Evolutionary conservation across 148 eudicot genomes (phyloP).

Genomic region (Diospyros kaki): DNA sequence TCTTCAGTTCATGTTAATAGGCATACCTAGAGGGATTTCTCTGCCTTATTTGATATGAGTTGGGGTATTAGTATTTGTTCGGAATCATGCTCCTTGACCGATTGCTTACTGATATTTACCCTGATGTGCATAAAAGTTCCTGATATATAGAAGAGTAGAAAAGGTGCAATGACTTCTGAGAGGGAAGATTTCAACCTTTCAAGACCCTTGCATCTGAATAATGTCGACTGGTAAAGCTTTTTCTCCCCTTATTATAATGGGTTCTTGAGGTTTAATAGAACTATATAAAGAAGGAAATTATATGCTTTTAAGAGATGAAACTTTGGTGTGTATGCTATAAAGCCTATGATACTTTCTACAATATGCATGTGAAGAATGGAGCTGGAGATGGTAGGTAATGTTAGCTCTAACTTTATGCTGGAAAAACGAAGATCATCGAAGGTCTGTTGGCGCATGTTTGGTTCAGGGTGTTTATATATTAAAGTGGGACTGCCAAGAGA

Average conservation of each 20-base stretch:
- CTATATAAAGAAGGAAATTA: too few relatives aligned
- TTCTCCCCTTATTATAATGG: conserved; percentile 2
- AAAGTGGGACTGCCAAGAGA: conserved; percentile 83
- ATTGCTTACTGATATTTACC: neutral
- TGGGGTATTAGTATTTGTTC: neutral
- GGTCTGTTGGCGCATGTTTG: conserved; percentile 77
- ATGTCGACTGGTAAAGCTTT: conserved; percentile 70
- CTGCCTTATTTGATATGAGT: neutral
- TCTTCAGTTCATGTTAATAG: too few relatives aligned
- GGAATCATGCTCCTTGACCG: neutral
- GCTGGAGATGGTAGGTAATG: neutral
- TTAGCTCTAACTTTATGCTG: conserved; percentile 41
- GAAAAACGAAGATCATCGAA: conserved; percentile 67
- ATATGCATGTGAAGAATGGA: neutral
- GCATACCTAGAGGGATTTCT: too few relatives aligned
- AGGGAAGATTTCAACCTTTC: conserved; percentile 54
- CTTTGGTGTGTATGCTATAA: too few relatives aligned
- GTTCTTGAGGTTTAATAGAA: neutral
- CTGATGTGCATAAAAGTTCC: conserved; percentile 2
- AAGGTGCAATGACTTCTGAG: conserved; percentile 31
- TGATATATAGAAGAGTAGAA: neutral
- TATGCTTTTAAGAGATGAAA: too few relatives aligned
- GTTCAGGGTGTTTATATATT: conserved; percentile 76
- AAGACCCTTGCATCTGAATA: conserved; percentile 65
- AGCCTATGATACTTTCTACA: too few relatives aligned